Evolutionary conservation across 2,329 filamentous ascomycete species (phyloP), one percentile per base, ranked within the genome.

Genomic region (Hypoxylon sp.): DNA sequence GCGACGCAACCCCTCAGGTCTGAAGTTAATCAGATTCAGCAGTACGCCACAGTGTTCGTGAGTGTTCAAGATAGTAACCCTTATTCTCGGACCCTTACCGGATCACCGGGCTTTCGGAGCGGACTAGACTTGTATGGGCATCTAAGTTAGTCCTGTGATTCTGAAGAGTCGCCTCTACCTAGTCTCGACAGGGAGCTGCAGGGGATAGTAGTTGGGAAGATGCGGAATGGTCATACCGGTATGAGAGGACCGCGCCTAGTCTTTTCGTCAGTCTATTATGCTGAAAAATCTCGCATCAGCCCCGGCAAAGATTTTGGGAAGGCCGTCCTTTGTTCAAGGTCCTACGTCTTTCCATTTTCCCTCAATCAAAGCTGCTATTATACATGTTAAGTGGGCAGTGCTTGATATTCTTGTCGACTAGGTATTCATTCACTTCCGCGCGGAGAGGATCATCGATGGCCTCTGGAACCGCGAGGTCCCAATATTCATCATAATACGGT

Each of bases 381-480:
- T 22, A 3, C 4, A 13, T 8, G 40, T 46, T 53, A 33, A 68
- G 65, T 46, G 60, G 60, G 30, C 60, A 68, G 3, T 44, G 55
- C 10, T 7, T 53, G 20, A 61, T 60, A 6, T 33, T 53, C 4
- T 65, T 31, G 35, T 65, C 57, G 51, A 61, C 57, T 33, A 68
- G 27, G 61, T 68, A 68, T 35, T 68, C 58, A 4, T 62, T 66
- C 35, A 69, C 42, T 2, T 66, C 54, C 8, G 62, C 58, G 10
- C 66, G 61, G 49, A 65, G 48, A 30, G 35, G 1, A 17, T 57
- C 14, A 1, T 54, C 13, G 7, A 57, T 61, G 6, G 60, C 37
- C 14, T 64, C 69, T 22, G 70, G 70, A 7, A 65, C 55, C 22
- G 66, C 69, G 14, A 76, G 46, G 55, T 74, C 44, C 73, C 73